Base-by-base conservation (phyloP, 2,329 filamentous ascomycete genomes). In the Rhynchosporium graminicola region DNA sequence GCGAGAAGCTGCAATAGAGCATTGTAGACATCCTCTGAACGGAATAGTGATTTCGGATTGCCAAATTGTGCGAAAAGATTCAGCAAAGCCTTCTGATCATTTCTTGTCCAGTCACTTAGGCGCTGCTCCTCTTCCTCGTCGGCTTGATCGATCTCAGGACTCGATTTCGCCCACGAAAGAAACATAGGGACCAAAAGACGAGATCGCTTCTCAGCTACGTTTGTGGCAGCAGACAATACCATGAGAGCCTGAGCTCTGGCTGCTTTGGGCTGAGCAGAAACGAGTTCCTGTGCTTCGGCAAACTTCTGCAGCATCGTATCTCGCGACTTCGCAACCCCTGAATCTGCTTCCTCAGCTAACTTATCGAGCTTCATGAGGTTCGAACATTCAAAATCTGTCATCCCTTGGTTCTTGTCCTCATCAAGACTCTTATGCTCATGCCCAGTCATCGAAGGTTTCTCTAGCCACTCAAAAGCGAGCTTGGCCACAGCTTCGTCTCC, bases 1-100 rank as follows among this genome's bases (percentile, higher is more conserved):
- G 87, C 85, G 67, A 97, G 80, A 28, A 97, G 81, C 38, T 83
- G 81, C 20, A 97, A 79, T 29, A 98, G 80, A 15, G 91, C 87
- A 7, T 84, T 77, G 70, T 93, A 90, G 0, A 97, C 93, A 60
- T 91, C 87, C 9, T 86, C 80, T 38, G 89, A 84, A 71, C 87
- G 89, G 75, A 87, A 98, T 3, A 99, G 79, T 0, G 92, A 92
- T 70, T 83, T 90, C 0, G 95, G 92, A 72, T 99, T 99, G 55
- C 83, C 79, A 72, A 98, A 98, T 65, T 92, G 87, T 0, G 90
- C 84, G 72, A 99, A 92, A 5, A 99, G 81, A 1, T 83, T 83
- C 40, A 99, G 81, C 72, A 97, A 86, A 1, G 88, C 84, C 73
- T 97, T 94, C 67, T 94, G 89, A 73, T 99, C 95, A 63, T 86